Conservation (phyloP, 192 early-diverging fungal species). For the Neocallimastix lanati region DNA sequence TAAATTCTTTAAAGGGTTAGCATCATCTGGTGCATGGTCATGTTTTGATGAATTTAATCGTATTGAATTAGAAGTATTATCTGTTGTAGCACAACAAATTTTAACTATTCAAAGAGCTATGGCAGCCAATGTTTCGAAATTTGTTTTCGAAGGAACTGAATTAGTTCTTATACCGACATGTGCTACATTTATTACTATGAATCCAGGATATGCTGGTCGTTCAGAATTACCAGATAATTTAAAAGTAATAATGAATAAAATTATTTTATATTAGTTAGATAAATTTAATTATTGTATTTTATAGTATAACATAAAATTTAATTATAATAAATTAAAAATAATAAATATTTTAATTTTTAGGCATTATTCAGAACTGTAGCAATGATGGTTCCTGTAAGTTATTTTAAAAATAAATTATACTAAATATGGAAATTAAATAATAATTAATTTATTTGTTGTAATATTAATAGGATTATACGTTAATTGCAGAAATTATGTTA, state of each 20-base stretch:
- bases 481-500: conserved; percentile 44
- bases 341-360: not conserved
- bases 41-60: conserved; percentile 51
- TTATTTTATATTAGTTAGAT: too few species aligned
- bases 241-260: too few species aligned
- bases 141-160: conserved; percentile 40
- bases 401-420: too few species aligned
- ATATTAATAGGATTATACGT: conserved; percentile 23
- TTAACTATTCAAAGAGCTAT: conserved; percentile 43
- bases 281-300: too few species aligned
- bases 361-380: conserved; percentile 31
- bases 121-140: conserved; percentile 26
- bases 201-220: conserved; percentile 42
- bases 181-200: conserved; percentile 50
- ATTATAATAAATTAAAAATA: too few species aligned
- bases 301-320: too few species aligned
- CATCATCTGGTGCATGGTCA: conserved; percentile 39
- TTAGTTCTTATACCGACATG: conserved; percentile 29
- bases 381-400: conserved; percentile 23
- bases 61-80: conserved; percentile 42
- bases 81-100: conserved; percentile 45
- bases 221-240: conserved; percentile 29
- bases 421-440: too few species aligned
- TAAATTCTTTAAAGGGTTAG: conserved; percentile 44
- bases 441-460: too few species aligned